Evolutionary conservation across 306 rosid genomes (phyloP), one percentile per base, ranked within the genome.

Genomic region (Acacia melanoxylon): DNA sequence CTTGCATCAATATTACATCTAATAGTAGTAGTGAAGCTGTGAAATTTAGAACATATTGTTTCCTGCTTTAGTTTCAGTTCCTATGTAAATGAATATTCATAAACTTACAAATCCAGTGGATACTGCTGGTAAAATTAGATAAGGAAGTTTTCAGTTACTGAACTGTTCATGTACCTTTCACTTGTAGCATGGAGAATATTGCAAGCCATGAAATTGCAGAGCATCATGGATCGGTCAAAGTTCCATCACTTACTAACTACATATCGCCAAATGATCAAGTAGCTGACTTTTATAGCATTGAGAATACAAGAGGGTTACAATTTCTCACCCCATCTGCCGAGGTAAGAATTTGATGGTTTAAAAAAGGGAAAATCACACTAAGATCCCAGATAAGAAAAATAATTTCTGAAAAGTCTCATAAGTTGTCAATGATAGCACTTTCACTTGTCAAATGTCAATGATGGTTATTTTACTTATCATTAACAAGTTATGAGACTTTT

Each of bases 191-290:
- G 91, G 91, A 87, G 63, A 82, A 72, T 58, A 84, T 45, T 27
- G 61, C 54, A 72, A 20, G 25, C 68, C 16, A 49, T 61, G 87
- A 77, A 35, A n/a, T 68, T 41, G 54, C 20, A 27, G 77, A 54
- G 56, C 35, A 45, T 45, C 77, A 71, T 63, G 89, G 78, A 63
- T 71, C 72, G 29, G 40, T 85, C 54, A 87, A 85, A 56, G 80
- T 80, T 78, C 91, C 95, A 81, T 65, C 90, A 82, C 85, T 86
- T 29, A 85, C 87, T 68, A 79, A 69, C 77, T 69, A 52, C 51
- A 84, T 92, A 82, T 81, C 91, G 45, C 87, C 91, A 81, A 41
- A 80, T 88, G 84, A 85, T 45, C 49, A 45, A 62, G 44, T 86
- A 59, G 62, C 85, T 87, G 61, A 81, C 81, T 83, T 90, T 91